A percentile compares a stretch with the other conserved stretches of the same genome.
These are phyloP conservation scores for Eucalyptus microcorys DNA, from an alignment of 345 rosid genomes.

Conservation along the genomic window DNA sequence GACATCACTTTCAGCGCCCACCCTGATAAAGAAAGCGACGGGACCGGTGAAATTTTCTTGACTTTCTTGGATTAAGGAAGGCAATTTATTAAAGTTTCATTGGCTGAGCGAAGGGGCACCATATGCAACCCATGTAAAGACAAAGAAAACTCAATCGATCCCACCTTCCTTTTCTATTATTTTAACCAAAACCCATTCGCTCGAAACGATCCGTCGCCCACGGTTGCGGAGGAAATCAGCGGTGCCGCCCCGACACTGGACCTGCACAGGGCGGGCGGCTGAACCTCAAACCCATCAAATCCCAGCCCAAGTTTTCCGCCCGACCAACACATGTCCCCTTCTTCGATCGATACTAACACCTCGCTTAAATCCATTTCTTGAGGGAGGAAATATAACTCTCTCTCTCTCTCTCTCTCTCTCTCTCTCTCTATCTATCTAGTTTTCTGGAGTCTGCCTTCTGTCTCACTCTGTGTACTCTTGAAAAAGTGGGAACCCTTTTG, in stretches of 20 bases:
- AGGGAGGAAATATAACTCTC: background rate
- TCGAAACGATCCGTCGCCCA: background rate
- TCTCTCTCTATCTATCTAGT: background rate
- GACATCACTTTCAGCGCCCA: background rate
- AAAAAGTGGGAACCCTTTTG: background rate
- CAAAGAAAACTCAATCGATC: background rate
- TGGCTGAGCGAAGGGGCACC: background rate
- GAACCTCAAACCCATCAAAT: background rate
- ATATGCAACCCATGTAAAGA: background rate
- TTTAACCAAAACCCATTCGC: background rate
- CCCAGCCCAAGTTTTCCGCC: background rate
- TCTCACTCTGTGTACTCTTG: background rate
- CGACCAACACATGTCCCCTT: background rate
- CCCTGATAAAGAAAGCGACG: background rate
- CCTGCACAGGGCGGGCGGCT: background rate
- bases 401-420: background rate
- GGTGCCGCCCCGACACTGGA: background rate
- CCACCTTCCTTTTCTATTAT: background rate
- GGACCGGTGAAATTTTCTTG: background rate
- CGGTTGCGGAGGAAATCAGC: background rate
- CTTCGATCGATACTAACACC: background rate
- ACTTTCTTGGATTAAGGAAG: background rate
- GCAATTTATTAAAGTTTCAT: background rate
- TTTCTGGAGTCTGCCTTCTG: background rate
- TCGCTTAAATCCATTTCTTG: background rate